phyloP scores from a whole-genome alignment of 805 yeast species.

The Diddensiella transvaalensis region DNA sequence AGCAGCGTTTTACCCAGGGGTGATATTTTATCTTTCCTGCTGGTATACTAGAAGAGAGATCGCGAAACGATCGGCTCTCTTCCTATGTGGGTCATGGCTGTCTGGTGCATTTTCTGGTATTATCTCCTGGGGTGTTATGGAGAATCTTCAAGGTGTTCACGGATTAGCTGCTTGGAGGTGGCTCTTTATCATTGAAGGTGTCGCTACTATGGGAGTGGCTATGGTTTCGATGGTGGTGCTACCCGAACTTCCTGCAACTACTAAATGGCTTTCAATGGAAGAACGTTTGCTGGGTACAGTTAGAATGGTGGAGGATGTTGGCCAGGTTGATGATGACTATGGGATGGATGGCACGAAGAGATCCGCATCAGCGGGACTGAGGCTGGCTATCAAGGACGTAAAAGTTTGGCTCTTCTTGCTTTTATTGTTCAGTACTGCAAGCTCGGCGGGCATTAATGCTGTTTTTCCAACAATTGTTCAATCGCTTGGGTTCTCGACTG shows the following conservation, averaged over 20 bases:
- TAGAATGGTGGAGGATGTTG: conserved; percentile 23
- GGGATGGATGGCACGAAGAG: conserved; percentile 22
- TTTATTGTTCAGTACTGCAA: conserved; percentile 45
- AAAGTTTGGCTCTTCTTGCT: conserved; percentile 22
- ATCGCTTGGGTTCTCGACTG: conserved; percentile 48
- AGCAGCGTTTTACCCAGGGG: conserved; percentile 48
- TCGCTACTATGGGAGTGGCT: conserved; percentile 45
- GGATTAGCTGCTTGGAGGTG: conserved; percentile 53
- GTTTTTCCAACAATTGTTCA: conserved; percentile 62
- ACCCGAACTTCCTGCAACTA: conserved; percentile 52
- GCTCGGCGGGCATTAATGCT: conserved; percentile 56
- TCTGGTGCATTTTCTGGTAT: conserved; percentile 56
- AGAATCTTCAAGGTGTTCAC: conserved; percentile 39
- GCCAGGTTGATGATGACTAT: conserved; percentile 30
- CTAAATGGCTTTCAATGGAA: conserved; percentile 23
- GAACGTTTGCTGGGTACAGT: conserved; percentile 21
- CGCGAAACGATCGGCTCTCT: conserved; percentile 47
- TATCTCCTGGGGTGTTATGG: conserved; percentile 51
- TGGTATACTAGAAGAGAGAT: conserved; percentile 54
- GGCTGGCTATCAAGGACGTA: conserved; percentile 22
- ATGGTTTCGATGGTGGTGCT: conserved; percentile 45
- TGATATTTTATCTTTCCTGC: conserved; percentile 48
- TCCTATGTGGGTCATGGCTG: conserved; percentile 46
- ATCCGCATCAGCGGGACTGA: conserved; percentile 5
- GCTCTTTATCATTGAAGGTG: conserved; percentile 56